Evolutionary conservation across 139 green algal genomes (phyloP), one percentile per base, ranked within the genome.

Genomic region (Gonium pectorale): DNA sequence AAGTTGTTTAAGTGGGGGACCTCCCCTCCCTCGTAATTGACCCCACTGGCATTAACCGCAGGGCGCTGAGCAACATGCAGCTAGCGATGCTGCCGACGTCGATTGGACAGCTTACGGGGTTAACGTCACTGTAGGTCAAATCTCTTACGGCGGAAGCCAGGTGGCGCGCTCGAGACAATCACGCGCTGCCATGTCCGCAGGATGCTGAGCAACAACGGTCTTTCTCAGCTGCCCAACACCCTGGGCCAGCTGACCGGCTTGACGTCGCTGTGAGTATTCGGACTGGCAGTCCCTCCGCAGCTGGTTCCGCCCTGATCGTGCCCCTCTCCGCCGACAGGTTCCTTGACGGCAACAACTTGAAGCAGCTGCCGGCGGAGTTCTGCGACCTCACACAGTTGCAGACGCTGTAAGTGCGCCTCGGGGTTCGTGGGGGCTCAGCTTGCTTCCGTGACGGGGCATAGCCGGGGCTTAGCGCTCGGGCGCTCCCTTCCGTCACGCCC

Each of bases 371-470:
- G 1, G 27, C 79, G 38, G 63, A 87, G 49, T 35, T 89, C 0
- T 64, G 77, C 31, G 38, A 59, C 17, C 67, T 91, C 1, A 46
- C 33, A 0, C 62, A 77, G 38, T 66, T 91, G 21, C 44, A 73
- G 21, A 87, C 82, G n/a, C 72, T 91, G 83, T 89, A 73, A 86
- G 85, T 73, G 11, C 15, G n/a, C n/a, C n/a, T n/a, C n/a, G n/a
- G n/a, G 0, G 13, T 0, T 6, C 4, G 3, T 8, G 63, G 35
- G 35, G 9, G 24, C 56, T 33, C 24, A 33, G 56, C 24, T n/a
- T 29, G 56, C 21, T 66, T 66, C 22, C 24, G 13, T 66, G 21
- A n/a, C n/a, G n/a, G n/a, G n/a, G n/a, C n/a, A n/a, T n/a, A n/a
- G n/a, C n/a, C n/a, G n/a, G n/a, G n/a, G n/a, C n/a, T n/a, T n/a